phyloP scores from a whole-genome alignment of 2,329 filamentous ascomycete genomes.

The Cordyceps javanica region DNA sequence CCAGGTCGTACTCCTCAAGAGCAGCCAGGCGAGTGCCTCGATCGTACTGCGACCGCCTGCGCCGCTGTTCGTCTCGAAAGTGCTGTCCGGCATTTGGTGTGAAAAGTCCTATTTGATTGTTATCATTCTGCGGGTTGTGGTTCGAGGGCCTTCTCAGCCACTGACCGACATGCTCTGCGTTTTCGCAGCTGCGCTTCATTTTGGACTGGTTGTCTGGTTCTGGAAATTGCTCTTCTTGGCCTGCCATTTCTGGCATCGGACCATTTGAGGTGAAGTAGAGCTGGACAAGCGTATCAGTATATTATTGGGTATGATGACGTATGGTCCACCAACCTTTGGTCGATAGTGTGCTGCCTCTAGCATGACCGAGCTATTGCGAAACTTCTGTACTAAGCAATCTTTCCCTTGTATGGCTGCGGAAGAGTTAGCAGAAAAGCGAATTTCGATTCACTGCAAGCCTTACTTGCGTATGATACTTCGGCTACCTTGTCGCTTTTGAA shows the following conservation, averaged over 20 bases:
- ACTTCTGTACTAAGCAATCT: conserved; percentile 88
- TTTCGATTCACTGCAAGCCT: conserved; percentile 27
- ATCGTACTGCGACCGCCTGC: conserved; percentile 72
- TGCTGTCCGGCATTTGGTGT: conserved; percentile 72
- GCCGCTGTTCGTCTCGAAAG: conserved; percentile 68
- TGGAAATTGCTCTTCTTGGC: conserved; percentile 70
- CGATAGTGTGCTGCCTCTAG: conserved; percentile 74
- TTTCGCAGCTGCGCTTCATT: conserved; percentile 80
- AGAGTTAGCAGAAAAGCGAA: conserved; percentile 20
- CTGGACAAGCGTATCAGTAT: conserved; percentile 24
- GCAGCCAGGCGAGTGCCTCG: conserved; percentile 70
- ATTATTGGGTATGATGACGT: not conserved
- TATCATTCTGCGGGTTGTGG: not conserved
- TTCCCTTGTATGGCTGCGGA: conserved; percentile 77
- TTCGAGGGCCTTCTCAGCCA: conserved; percentile 19
- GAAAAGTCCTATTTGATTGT: conserved; percentile 57
- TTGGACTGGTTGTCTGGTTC: conserved; percentile 78
- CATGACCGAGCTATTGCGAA: conserved; percentile 96
- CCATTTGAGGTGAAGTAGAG: conserved; percentile 47
- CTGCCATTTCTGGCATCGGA: conserved; percentile 47
- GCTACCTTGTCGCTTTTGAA: conserved; percentile 80
- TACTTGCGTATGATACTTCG: conserved; percentile 93
- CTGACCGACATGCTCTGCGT: conserved; percentile 76
- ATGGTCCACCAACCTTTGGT: conserved; percentile 59
- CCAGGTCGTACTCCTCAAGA: conserved; percentile 55